These are phyloP conservation scores for Suillus sp. DNA, from an alignment of 768 basidiomycete species.

Conservation along the genomic window DNA sequence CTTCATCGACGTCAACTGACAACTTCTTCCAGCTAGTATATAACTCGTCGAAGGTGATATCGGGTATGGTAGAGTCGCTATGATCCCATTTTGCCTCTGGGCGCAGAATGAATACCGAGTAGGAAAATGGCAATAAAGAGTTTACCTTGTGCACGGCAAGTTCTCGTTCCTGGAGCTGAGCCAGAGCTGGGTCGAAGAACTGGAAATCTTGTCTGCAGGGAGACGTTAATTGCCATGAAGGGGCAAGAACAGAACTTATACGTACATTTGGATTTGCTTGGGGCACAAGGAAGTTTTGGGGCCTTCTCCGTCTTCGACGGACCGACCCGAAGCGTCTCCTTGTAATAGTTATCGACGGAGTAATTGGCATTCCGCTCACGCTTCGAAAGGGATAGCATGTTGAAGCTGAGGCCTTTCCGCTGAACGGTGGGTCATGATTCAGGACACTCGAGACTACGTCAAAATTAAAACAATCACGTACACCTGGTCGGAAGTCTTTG, in stretches of 20 bases:
- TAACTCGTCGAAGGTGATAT: conserved; percentile 12
- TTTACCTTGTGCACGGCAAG: conserved; percentile 74
- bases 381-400: conserved; percentile 86
- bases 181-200: conserved; percentile 85
- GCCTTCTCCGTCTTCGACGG: conserved; percentile 80
- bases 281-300: conserved; percentile 80
- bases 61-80: conserved; percentile 20
- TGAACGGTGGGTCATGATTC: conserved; percentile 28
- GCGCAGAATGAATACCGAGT: neutral
- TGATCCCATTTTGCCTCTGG: too few relatives aligned
- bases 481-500: conserved; percentile 84
- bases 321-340: conserved; percentile 82
- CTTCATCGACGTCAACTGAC: conserved; percentile 33
- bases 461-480: conserved; percentile 33
- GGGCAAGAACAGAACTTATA: conserved; percentile 13
- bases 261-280: conserved; percentile 83
- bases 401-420: conserved; percentile 72
- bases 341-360: conserved; percentile 94
- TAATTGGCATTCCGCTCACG: conserved; percentile 93
- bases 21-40: conserved; percentile 6
- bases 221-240: neutral
- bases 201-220: conserved; percentile 86
- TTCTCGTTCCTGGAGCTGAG: conserved; percentile 85
- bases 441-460: conserved; percentile 2
- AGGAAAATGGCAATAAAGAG: neutral